These are phyloP conservation scores for Fusarium burgessii DNA, from an alignment of 2,329 filamentous ascomycete genomes.

Conservation along the genomic window DNA sequence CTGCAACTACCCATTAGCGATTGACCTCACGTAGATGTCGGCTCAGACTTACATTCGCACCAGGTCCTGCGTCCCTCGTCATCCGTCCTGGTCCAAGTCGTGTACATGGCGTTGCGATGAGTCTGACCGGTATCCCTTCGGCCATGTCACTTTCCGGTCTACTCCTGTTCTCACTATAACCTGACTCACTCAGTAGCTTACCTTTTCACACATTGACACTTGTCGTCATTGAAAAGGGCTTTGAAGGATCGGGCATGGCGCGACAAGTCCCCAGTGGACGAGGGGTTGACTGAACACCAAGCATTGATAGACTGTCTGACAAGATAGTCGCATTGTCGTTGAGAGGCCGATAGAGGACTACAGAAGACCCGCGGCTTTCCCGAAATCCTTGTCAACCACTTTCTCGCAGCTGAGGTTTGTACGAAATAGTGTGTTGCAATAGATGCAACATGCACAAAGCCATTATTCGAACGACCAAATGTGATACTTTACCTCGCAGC, in stretches of 20 bases:
- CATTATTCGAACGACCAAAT: too few species aligned
- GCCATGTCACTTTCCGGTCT: not conserved
- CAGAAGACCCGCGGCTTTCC: not conserved
- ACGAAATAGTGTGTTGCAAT: too few species aligned
- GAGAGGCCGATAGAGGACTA: not conserved
- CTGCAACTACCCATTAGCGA: too few species aligned
- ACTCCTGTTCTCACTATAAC: not conserved
- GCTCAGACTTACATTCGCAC: not conserved
- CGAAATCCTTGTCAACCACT: too few species aligned
- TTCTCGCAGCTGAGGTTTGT: too few species aligned
- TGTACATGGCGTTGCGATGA: not conserved
- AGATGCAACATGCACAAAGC: too few species aligned
- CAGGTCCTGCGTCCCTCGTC: not conserved
- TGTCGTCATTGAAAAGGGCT: not conserved
- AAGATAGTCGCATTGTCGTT: rapidly evolving
- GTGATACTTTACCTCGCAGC: too few species aligned
- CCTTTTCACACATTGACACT: too few species aligned
- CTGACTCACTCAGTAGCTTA: not conserved
- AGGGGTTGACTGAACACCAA: not conserved
- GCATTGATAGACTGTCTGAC: not conserved
- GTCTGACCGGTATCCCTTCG: not conserved
- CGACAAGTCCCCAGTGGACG: rapidly evolving
- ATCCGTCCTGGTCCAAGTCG: not conserved
- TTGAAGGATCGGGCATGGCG: not conserved
- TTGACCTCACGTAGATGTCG: too few species aligned